phyloP scores from a whole-genome alignment of 495 filamentous ascomycete genomes.

The Mycothermus thermophilus region DNA sequence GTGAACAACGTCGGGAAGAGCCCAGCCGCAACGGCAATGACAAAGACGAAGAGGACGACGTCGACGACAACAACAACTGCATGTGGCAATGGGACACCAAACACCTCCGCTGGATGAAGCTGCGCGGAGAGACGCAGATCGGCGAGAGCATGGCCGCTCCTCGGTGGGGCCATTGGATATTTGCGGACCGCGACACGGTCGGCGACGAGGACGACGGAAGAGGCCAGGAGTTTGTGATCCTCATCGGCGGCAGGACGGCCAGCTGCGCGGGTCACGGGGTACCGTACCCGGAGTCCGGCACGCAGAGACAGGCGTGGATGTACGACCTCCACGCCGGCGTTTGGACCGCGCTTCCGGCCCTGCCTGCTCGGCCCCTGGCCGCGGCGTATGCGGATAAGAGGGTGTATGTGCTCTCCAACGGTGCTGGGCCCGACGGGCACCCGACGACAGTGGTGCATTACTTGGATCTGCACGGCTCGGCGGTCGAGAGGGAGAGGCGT shows the following conservation, averaged over 20 bases:
- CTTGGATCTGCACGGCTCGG: constrained; percentile 22
- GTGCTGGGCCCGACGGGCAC: constrained; percentile 6
- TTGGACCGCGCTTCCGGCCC: constrained; percentile 32
- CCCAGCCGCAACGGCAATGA: not conserved
- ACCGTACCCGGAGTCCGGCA: too few relatives aligned
- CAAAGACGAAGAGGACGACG: constrained; percentile 12
- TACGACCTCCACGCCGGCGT: constrained; percentile 26
- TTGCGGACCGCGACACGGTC: not conserved
- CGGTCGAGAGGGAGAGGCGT: constrained; percentile 18
- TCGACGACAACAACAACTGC: constrained; percentile 23
- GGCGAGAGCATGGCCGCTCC: constrained; percentile 8
- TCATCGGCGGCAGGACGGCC: constrained; percentile 24
- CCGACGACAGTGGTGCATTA: constrained; percentile 30
- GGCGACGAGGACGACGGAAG: constrained; percentile 1
- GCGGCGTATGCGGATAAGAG: constrained; percentile 27
- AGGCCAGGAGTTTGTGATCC: constrained; percentile 24
- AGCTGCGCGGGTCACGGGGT: not conserved
- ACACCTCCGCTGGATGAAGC: constrained; percentile 21
- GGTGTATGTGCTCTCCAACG: constrained; percentile 31
- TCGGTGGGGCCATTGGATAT: constrained; percentile 15
- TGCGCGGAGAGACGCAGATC: constrained; percentile 12
- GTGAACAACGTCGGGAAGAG: not conserved
- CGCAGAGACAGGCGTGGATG: constrained; percentile 31
- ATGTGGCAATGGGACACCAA: constrained; percentile 37
- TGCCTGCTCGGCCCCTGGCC: constrained; percentile 20